Base-by-base conservation (phyloP, 2,329 filamentous ascomycete species). In the Orbilia brochopaga region DNA sequence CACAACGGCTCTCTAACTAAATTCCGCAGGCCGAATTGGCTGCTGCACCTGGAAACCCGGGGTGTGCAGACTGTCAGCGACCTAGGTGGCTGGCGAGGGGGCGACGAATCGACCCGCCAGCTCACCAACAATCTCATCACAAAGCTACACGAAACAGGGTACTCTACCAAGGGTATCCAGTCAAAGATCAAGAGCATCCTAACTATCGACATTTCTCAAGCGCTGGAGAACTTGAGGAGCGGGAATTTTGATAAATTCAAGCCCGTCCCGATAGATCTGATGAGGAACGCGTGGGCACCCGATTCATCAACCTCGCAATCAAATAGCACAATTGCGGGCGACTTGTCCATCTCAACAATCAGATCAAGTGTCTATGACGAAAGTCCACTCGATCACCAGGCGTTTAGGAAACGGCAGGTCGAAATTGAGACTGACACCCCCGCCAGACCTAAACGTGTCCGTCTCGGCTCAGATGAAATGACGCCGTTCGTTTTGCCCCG, bases 1-100 rank as follows among this genome's bases (percentile, higher is more conserved):
- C 64, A 69, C 44, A 70, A 70, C 54, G 66, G 63, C 19, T 63
- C 66, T 21, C 50, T 70, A 5, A 70, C 66, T 13, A 70, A 70
- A 42, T 70, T 63, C n/a, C 58, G 66, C 6, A 30, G 66, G 17
- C 66, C 66, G 0, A 70, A 70, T 19, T 70, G 66, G 66, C 44
- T 70, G 15, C 59, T 70, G 7, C 59, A 70, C 15, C 54, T 70
- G 11, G 66, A 70, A 21, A 46, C 52, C 15, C 53, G 58, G 17
- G 19, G 37, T 4, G 44, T 70, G 11, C 42, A 60, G 10, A 63
- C 53, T 6, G 55, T 70, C 1, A 52, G 55, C 8, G 66, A 70
- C 17, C 40, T 70, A 1, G 66, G 66, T 11, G 59, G 66, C 21
- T 70, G 66, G 66, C n/a, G 66, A 21, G 66, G 55, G 3, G 66